These are phyloP conservation scores for Sphagnum contortum DNA, from an alignment of 225 moss, liverwort and hornwort species.

Conservation along the genomic window DNA sequence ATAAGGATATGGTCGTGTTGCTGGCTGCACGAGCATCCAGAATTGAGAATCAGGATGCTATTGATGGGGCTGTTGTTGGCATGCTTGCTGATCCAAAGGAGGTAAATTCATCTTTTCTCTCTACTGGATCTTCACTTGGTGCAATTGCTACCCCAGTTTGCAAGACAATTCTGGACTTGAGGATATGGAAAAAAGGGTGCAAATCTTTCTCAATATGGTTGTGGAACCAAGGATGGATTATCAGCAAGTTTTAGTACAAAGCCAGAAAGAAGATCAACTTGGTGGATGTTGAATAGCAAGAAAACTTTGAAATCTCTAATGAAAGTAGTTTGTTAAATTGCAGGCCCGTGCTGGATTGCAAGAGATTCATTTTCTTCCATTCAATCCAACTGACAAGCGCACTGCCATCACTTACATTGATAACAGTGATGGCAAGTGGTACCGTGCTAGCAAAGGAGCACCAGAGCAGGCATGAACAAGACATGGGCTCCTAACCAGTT, in stretches of 20 bases:
- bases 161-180: no score
- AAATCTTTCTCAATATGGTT: not conserved
- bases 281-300: no score
- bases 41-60: constrained; percentile 54
- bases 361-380: constrained; percentile 52
- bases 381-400: constrained; percentile 68
- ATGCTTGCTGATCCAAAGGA: constrained; percentile 54
- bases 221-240: not conserved
- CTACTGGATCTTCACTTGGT: no score
- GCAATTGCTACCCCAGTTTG: not conserved
- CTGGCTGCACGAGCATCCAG: constrained; percentile 55
- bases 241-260: not conserved
- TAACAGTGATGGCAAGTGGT: constrained; percentile 39
- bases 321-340: not conserved
- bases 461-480: constrained; percentile 37
- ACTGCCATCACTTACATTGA: constrained; percentile 65
- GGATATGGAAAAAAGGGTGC: no score
- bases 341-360: constrained; percentile 55
- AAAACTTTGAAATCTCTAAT: no score
- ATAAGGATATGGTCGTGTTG: constrained; percentile 43
- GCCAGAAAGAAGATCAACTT: no score
- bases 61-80: constrained; percentile 53
- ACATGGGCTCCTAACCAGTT: no score
- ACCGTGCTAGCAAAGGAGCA: constrained; percentile 66
- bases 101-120: constrained; percentile 11